Evolutionary conservation across 441 rosid species (phyloP).

Genomic region (Cnidoscolus chayamansa): DNA sequence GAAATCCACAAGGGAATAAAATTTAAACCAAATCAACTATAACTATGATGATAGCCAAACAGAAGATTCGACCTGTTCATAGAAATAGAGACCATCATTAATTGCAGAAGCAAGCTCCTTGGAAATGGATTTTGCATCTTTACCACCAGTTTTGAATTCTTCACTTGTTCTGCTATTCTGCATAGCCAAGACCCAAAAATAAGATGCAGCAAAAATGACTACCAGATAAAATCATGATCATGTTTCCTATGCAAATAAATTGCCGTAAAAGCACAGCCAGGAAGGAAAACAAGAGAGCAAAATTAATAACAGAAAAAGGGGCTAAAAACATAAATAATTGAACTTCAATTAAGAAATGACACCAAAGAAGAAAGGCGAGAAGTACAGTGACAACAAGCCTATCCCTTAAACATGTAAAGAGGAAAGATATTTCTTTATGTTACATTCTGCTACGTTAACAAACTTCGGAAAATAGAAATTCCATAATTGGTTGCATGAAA

Average conservation of each 20-base stretch:
- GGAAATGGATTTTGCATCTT: conserved; percentile 53
- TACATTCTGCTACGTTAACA: neutral
- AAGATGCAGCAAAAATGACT: neutral
- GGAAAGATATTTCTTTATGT: neutral
- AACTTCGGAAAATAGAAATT: neutral
- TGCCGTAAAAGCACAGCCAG: neutral
- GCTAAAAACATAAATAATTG: neutral
- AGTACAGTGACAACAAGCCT: neutral
- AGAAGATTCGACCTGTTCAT: conserved; percentile 65
- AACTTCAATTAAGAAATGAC: neutral
- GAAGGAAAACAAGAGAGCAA: neutral
- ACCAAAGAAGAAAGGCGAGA: neutral
- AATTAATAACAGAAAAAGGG: neutral
- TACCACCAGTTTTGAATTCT: conserved; percentile 40
- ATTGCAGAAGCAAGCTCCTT: conserved; percentile 78
- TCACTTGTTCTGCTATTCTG: conserved; percentile 69
- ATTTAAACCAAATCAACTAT: conserved; percentile 6
- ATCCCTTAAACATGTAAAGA: neutral
- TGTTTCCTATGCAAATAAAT: neutral
- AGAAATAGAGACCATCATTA: conserved; percentile 89
- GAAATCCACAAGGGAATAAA: conserved; percentile 12
- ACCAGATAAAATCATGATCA: neutral
- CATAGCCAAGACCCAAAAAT: conserved; percentile 29
- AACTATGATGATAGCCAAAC: conserved; percentile 10
- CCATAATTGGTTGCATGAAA: too few species aligned